A percentile compares a stretch with the other conserved stretches of the same genome.
These are phyloP conservation scores for Arctostaphylos glauca DNA, from an alignment of 148 eudicot genomes.

Conservation along the genomic window DNA sequence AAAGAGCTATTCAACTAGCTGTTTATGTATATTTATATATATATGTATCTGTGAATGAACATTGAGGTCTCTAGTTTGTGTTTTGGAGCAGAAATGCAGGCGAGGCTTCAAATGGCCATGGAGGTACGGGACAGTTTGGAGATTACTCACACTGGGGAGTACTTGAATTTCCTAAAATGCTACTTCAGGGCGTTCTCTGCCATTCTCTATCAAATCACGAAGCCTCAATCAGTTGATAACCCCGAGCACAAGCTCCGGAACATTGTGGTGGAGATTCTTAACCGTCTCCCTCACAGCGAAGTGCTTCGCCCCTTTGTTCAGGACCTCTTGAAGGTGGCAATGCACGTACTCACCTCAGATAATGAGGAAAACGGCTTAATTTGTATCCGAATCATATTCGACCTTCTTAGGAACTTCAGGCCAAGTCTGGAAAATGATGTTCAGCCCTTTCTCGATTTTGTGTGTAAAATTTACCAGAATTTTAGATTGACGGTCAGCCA, in stretches of 20 bases:
- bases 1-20: not conserved
- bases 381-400: conserved; percentile 90
- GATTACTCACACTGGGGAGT: conserved; percentile 93
- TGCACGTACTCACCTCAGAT: conserved; percentile 90
- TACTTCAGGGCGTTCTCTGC: conserved; percentile 85
- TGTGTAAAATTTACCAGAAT: conserved; percentile 90
- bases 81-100: conserved; percentile 60
- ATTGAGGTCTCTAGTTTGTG: not conserved
- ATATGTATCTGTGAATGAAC: conserved; percentile 9
- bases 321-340: conserved; percentile 84
- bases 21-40: not conserved
- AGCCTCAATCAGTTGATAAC: conserved; percentile 83
- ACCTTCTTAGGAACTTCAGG: conserved; percentile 83
- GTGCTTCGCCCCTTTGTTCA: conserved; percentile 90
- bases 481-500: conserved; percentile 80
- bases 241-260: conserved; percentile 89
- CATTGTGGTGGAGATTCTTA: conserved; percentile 82
- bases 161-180: conserved; percentile 88
- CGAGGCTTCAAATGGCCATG: conserved; percentile 87
- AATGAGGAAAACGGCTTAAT: conserved; percentile 93
- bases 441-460: conserved; percentile 93
- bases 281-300: conserved; percentile 94
- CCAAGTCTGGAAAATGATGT: conserved; percentile 86
- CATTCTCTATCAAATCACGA: conserved; percentile 72
- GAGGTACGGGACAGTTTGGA: conserved; percentile 97